Base-by-base conservation (phyloP, 768 basidiomycete genomes). In the Tricholoma sp. region DNA sequence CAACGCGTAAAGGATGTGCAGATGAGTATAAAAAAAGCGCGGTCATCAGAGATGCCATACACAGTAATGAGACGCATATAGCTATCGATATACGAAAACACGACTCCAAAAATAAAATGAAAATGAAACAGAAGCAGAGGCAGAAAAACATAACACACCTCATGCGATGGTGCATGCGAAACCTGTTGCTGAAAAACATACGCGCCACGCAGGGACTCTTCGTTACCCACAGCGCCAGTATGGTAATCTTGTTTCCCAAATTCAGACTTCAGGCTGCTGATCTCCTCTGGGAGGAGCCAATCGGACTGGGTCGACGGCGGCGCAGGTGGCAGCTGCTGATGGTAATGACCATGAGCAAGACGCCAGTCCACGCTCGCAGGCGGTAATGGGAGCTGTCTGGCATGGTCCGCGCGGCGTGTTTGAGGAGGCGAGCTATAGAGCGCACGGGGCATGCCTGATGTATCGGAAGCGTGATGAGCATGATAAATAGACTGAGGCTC, bases 341-440 rank as follows among this genome's bases (percentile, higher is more conserved):
- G 74, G 20, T 49, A 49, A 12, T 65, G 67, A 18, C 73, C 74
- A 29, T 65, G 67, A 29, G 74, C 74, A 29, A 72, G 66, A 32
- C 72, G 67, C 68, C 76, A 79, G 50, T 76, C 74, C 66, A 74
- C 67, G 29, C 47, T 31, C 2, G 17, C 31, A n/a, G 58, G 41
- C 12, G 65, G 62, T 2, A 65, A 62, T 29, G 63, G 62, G 4
- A 65, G 62, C 31, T 63, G 58, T 48, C 69, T 63, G 8, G 57
- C 42, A 28, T 62, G 37, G 13, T 74, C 73, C 49, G 61, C 55
- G 18, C 71, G 70, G 29, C 72, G 72, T 60, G 48, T 29, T 48
- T 57, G 55, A 42, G 57, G 59, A 32, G 56, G 32, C 8, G 34
- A 18, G 29, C 52, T 56, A 33, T 49, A 50, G 41, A 37, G 33